Base-by-base conservation (phyloP, 1,139 yeast species). In the Blastobotrys malaysiensis region DNA sequence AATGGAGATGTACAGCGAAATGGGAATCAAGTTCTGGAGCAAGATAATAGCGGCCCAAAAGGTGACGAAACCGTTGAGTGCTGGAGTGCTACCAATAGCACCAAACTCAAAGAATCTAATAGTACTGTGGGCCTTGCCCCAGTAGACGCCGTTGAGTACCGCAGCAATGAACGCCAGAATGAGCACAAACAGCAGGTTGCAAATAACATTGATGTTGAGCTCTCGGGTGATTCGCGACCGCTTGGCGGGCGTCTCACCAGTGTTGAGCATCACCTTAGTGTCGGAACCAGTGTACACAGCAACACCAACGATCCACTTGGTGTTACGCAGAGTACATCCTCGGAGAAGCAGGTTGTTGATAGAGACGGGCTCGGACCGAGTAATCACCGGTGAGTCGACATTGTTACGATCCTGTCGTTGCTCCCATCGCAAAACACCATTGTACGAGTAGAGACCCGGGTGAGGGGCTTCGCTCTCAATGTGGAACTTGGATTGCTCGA, bases 401-500 rank as follows among this genome's bases (percentile, higher is more conserved):
- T 52, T 36, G 18, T 56, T 39, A 1, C 60, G 57, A 48, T 63
- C 61, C 5, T 53, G 49, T 3, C 58, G 60, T 48, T 65, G 70
- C 18, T 63, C 74, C 74, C 84, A 86, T 59, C 82, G 83, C 53
- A 84, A 69, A 14, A 84, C 84, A 58, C 97, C 98, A 67, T 86
- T 88, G 68, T 88, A 93, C 14, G 83, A 71, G 69, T 89, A 90
- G 61, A 93, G 76, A 60, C 86, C 83, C 0, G 90, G 78, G 68
- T 88, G 90, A 31, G 99, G 98, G 16, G 95, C 87, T 70, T 93
- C 98, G 69, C 95, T 84, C 66, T 91, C 96, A 51, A 93, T 73
- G 83, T 88, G 81, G 67, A 90, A 89, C 64, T 79, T 80, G 46
- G 88, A 75, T 63, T 82, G 81, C 49, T 84, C 84, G 57, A 89